Evolutionary conservation across 2,329 filamentous ascomycete genomes (phyloP), one percentile per base, ranked within the genome.

Genomic region (Pochonia chlamydosporia): DNA sequence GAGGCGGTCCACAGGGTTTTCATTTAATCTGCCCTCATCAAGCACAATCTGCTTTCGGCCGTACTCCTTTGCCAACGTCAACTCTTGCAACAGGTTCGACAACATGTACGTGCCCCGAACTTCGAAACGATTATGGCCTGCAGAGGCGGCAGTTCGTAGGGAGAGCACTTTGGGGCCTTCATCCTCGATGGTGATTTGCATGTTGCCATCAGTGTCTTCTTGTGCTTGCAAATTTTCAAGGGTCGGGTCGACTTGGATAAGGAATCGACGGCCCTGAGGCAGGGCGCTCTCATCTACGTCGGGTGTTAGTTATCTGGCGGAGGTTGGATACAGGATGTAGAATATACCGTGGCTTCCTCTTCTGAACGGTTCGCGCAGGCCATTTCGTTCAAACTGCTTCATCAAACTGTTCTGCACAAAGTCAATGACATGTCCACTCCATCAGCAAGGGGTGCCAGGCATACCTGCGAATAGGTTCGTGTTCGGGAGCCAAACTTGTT

Each of bases 101-200:
- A 99, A 79, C 85, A 95, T 95, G 68, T 99, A 99, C 26, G 89
- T 97, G 59, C 93, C 93, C 54, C 92, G 87, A 52, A 99, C 81
- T 63, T 97, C 91, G 66, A 92, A 90, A 53, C 84, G 83, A 61
- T 91, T 92, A 71, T 87, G 82, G 36, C 91, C 92, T 56, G 87
- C 89, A 30, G 91, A 96, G 20, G 81, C 85, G 24, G 87, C 86
- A 3, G 92, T 96, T 54, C 89, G 87, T 31, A 97, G 73, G 31
- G 87, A 85, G 46, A 96, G 78, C 40, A 89, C 85, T 78, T 97
- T 99, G 43, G 93, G 92, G 0, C 93, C 93, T 54, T 81, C 79
- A 69, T 99, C 93, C 62, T 97, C 93, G 58, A 97, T 95, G 25
- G 93, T 99, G 65, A 99, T 99, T 67, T 97, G 91, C 76, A 89